Conservation (phyloP, 306 rosid species). For the Casuarina cunninghamiana region DNA sequence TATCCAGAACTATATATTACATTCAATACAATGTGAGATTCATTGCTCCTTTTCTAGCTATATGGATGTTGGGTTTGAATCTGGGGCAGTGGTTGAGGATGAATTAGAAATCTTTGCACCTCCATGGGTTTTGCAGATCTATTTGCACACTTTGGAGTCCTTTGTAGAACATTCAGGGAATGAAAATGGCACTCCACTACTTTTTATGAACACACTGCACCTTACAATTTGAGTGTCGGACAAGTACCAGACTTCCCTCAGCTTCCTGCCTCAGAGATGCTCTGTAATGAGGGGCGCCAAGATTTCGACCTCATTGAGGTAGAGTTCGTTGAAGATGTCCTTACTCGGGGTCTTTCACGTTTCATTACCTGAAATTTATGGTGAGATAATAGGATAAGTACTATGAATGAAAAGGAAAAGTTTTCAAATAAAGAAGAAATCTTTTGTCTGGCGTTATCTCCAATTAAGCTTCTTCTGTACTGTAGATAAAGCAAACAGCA, state of each 20-base stretch:
- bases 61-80: slow-evolving; percentile 48
- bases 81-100: slow-evolving; percentile 33
- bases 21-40: slow-evolving; percentile 39
- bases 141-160: slow-evolving; percentile 29
- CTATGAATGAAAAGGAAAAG: slow-evolving; percentile 4
- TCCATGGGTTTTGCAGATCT: slow-evolving; percentile 32
- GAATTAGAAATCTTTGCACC: slow-evolving; percentile 44
- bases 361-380: slow-evolving; percentile 56
- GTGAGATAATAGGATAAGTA: slow-evolving; percentile 6
- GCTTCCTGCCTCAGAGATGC: slow-evolving; percentile 74
- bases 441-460: neutral
- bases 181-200: slow-evolving; percentile 29
- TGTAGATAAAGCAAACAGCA: neutral
- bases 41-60: slow-evolving; percentile 43
- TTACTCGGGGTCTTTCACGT: slow-evolving; percentile 55
- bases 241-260: slow-evolving; percentile 30
- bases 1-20: slow-evolving; percentile 29
- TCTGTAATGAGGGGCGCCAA: slow-evolving; percentile 91
- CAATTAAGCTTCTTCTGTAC: neutral
- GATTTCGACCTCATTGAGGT: slow-evolving; percentile 56
- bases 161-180: slow-evolving; percentile 25
- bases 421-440: neutral
- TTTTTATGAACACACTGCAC: slow-evolving; percentile 25
- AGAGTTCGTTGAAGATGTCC: slow-evolving; percentile 48
- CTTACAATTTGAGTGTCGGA: neutral